Base-by-base conservation (phyloP, 495 filamentous ascomycete genomes). In the Sphaerosporella brunnea region DNA sequence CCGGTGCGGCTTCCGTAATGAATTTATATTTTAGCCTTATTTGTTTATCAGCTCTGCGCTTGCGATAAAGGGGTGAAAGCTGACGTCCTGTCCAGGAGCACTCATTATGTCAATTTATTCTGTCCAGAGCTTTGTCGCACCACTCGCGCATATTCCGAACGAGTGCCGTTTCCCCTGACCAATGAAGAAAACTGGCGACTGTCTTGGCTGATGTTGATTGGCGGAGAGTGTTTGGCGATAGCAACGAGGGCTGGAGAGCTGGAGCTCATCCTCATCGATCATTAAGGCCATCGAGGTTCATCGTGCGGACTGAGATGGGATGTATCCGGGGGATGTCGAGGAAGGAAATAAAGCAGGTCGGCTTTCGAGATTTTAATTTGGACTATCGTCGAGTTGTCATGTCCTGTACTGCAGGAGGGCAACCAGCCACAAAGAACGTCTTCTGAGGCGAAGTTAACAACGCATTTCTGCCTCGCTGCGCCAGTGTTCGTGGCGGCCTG, bases 371-470 rank as follows among this genome's bases (percentile, higher is more conserved):
- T 43, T 43, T 43, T n/a, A 20, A 43, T 25, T 23, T 26, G 21
- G 20, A 43, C 40, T 23, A 43, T 26, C 13, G 40, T 24, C 19
- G 40, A 43, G 40, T 23, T 43, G 40, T 43, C 40, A 26, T 43
- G 40, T 43, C 24, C 11, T 42, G 39, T 24, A 26, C 18, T 43
- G 40, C 40, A 25, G 40, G 13, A 43, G 40, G 40, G 40, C 26
- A 43, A 43, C 40, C 13, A 43, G 40, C 21, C 40, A 43, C 40
- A 43, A 23, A 18, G 26, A 13, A 13, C 10, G 40, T 8, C 13
- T 26, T 26, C 11, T 5, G 28, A 13, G 28, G 28, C 28, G 7
- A 32, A 13, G 28, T 13, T 18, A 37, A 37, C 35, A 37, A 37
- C 35, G 16, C 35, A 37, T 37, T 37, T 18, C 35, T 37, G 35